A percentile compares a stretch with the other conserved stretches of the same genome.
Evolutionary conservation across 352 stramenopile genomes (phyloP).

Genomic region (Phytopythium oedochilum): DNA sequence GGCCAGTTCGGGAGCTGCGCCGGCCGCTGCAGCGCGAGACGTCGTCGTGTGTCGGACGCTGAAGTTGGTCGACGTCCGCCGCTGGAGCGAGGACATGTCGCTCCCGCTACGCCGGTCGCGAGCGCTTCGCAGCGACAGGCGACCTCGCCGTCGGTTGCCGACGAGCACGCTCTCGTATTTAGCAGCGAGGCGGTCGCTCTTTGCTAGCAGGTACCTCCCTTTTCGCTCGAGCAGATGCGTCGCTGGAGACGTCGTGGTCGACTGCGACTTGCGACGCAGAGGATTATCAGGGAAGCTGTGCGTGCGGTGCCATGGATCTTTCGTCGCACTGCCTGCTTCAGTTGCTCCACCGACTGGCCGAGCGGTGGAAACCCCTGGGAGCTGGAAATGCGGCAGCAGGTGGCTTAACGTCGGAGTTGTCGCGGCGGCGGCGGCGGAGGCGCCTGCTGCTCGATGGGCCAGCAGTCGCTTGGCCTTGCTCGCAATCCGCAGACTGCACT

Average conservation of each 20-base stretch:
- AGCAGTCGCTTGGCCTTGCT: slow-evolving; percentile 35
- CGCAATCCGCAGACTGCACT: slow-evolving; percentile 25
- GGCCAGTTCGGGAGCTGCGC: background rate
- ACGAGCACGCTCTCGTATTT: slow-evolving; percentile 15
- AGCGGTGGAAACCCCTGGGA: background rate
- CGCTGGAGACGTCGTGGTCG: slow-evolving; percentile 20
- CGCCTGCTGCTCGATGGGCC: slow-evolving; percentile 1
- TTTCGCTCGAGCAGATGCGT: slow-evolving; percentile 56
- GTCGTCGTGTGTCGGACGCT: background rate
- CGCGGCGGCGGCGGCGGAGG: no score
- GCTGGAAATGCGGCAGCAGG: background rate
- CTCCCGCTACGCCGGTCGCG: background rate
- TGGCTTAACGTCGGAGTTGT: no score
- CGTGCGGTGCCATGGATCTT: background rate
- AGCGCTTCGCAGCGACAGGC: background rate
- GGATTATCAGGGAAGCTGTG: background rate
- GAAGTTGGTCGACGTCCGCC: background rate
- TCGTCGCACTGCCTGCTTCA: background rate
- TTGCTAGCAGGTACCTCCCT: slow-evolving; percentile 45
- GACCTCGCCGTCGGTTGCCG: background rate
- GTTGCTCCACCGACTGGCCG: background rate
- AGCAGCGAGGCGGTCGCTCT: slow-evolving; percentile 34
- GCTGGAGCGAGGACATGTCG: background rate
- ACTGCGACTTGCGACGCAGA: background rate
- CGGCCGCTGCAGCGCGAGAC: background rate